Evolutionary conservation across 2,329 filamentous ascomycete species (phyloP).

Genomic region (Gaeumannomyces sp.): DNA sequence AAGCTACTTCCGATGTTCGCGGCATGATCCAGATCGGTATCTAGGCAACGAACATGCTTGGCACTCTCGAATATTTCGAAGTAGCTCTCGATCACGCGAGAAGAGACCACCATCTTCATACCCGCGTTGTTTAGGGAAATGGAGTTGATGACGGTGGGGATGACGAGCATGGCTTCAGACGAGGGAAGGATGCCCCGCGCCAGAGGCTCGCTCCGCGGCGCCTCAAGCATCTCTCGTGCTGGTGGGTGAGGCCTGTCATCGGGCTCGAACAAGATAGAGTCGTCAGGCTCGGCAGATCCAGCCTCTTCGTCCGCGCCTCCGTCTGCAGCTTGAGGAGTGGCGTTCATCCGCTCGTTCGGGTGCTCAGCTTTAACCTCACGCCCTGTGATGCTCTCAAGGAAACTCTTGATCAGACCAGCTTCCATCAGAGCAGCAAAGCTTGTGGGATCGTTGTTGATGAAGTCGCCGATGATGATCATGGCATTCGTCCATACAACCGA

Average conservation of each 20-base stretch:
- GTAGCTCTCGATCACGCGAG: constrained; percentile 75
- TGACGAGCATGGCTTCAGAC: constrained; percentile 76
- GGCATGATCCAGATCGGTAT: constrained; percentile 60
- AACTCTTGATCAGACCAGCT: constrained; percentile 79
- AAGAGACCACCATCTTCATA: constrained; percentile 80
- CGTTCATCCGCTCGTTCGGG: constrained; percentile 16
- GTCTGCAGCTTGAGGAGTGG: neutral
- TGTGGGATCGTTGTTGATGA: constrained; percentile 97
- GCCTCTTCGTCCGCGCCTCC: constrained; percentile 25
- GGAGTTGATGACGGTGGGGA: constrained; percentile 84
- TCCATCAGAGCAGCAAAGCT: constrained; percentile 95
- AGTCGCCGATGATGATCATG: constrained; percentile 85
- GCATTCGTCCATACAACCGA: constrained; percentile 95
- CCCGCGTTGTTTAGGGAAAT: constrained; percentile 88
- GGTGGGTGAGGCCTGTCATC: constrained; percentile 47
- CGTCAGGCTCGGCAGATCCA: constrained; percentile 33
- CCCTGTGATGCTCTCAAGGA: constrained; percentile 74
- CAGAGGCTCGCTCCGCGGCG: constrained; percentile 36
- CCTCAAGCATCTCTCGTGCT: constrained; percentile 40
- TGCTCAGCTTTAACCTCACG: constrained; percentile 35
- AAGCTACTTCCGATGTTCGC: constrained; percentile 75
- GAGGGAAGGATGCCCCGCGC: constrained; percentile 79
- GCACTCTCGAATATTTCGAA: constrained; percentile 97
- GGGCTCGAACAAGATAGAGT: constrained; percentile 30
- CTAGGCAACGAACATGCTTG: constrained; percentile 78